A percentile compares a stretch with the other conserved stretches of the same genome.
These are phyloP conservation scores for Candolleomyces aberdarensis DNA, from an alignment of 768 basidiomycete species.

Conservation along the genomic window DNA sequence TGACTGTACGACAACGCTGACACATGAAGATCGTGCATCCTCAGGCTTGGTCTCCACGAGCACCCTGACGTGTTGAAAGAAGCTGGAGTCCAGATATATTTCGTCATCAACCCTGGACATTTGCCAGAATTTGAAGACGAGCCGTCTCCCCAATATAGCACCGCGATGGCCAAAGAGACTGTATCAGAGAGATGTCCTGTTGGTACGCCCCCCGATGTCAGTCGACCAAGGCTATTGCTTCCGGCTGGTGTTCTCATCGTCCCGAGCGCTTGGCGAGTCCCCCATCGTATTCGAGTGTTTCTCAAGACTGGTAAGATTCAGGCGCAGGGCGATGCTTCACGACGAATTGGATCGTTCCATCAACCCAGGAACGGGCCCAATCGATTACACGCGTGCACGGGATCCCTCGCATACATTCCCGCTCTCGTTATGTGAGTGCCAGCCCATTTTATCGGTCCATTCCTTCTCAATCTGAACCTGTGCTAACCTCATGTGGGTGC, in stretches of 20 bases:
- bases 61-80: conserved; percentile 19
- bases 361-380: conserved; percentile 16
- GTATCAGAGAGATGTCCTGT: conserved; percentile 24
- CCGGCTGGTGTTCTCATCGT: conserved; percentile 30
- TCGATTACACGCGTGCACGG: conserved; percentile 19
- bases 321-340: conserved; percentile 38
- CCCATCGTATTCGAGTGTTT: not conserved
- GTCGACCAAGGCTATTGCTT: conserved; percentile 4
- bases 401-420: conserved; percentile 20
- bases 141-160: conserved; percentile 25
- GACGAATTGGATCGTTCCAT: conserved; percentile 42
- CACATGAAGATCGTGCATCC: conserved; percentile 2
- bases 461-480: no score
- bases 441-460: no score
- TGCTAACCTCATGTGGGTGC: no score
- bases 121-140: conserved; percentile 31
- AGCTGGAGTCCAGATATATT: conserved; percentile 33
- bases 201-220: conserved; percentile 11
- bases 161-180: conserved; percentile 26
- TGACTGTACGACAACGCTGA: no score
- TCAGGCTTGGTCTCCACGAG: conserved; percentile 8
- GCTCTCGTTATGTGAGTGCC: no score
- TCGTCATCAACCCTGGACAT: conserved; percentile 24
- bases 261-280: conserved; percentile 28
- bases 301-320: not conserved